Conservation (phyloP, 257 asterid genomes). For the Solanum arcanum region DNA sequence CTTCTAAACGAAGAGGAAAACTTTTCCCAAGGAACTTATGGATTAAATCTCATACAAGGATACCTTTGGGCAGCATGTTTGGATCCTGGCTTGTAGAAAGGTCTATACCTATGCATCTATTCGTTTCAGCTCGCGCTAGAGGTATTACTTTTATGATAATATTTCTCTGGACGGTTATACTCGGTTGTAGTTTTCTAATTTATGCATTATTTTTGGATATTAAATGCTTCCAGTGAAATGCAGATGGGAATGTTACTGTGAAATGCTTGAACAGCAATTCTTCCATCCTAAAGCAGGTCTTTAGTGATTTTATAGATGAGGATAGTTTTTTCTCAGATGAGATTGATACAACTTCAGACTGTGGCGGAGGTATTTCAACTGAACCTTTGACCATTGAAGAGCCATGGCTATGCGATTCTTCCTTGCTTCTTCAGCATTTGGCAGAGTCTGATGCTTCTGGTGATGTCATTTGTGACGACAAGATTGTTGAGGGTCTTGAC, state of each 20-base stretch:
- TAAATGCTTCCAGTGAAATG: constrained; percentile 69
- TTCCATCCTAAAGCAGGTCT: constrained; percentile 25
- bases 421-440: constrained; percentile 21
- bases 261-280: constrained; percentile 29
- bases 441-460: constrained; percentile 22
- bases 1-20: constrained; percentile 32
- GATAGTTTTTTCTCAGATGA: constrained; percentile 4
- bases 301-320: constrained; percentile 8
- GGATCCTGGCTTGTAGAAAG: constrained; percentile 27
- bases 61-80: constrained; percentile 21
- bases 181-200: neutral
- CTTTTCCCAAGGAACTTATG: constrained; percentile 7
- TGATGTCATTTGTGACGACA: constrained; percentile 17
- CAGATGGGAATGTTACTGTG: constrained; percentile 47
- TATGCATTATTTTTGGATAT: constrained; percentile 29
- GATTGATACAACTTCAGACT: constrained; percentile 5
- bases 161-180: neutral
- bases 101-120: constrained; percentile 6
- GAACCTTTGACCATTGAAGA: constrained; percentile 49
- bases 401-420: constrained; percentile 72
- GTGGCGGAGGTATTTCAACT: constrained; percentile 12
- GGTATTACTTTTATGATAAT: constrained; percentile 36
- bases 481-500: constrained; percentile 12
- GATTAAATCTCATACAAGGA: constrained; percentile 27
- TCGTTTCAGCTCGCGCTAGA: constrained; percentile 26